phyloP scores from a whole-genome alignment of 1,284 basidiomycete genomes.

The Neonothopanus nambi region DNA sequence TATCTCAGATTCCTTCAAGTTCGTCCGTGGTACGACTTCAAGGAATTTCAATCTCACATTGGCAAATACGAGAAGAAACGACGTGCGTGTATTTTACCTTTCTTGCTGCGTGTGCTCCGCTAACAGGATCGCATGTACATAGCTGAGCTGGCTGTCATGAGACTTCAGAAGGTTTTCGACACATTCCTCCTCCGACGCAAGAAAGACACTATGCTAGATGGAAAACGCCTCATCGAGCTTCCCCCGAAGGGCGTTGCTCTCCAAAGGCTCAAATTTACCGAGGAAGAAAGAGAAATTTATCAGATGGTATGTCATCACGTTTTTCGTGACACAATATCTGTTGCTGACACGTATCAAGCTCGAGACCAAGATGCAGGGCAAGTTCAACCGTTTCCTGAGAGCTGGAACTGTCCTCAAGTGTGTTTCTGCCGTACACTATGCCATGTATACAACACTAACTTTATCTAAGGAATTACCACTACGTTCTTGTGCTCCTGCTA shows the following conservation, averaged over 20 bases:
- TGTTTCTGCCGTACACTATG: constrained; percentile 3
- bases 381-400: constrained; percentile 57
- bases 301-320: constrained; percentile 37
- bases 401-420: constrained; percentile 60
- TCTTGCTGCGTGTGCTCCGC: background rate
- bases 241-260: constrained; percentile 54
- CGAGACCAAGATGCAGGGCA: constrained; percentile 53
- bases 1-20: constrained; percentile 52
- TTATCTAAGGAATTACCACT: constrained; percentile 47
- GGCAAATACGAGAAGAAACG: constrained; percentile 43
- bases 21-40: constrained; percentile 54
- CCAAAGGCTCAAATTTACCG: constrained; percentile 46
- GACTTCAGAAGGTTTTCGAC: constrained; percentile 52
- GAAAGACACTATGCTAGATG: constrained; percentile 56
- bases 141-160: constrained; percentile 48
- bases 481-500: constrained; percentile 54
- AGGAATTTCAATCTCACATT: constrained; percentile 46
- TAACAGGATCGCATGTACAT: constrained; percentile 9
- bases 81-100: constrained; percentile 29
- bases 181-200: constrained; percentile 54
- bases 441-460: background rate
- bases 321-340: background rate
- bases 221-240: constrained; percentile 59
- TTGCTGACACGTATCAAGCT: constrained; percentile 34
- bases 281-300: constrained; percentile 60